Evolutionary conservation across 2,329 filamentous ascomycete genomes (phyloP).

Genomic region (Verticillium nonalfalfae): DNA sequence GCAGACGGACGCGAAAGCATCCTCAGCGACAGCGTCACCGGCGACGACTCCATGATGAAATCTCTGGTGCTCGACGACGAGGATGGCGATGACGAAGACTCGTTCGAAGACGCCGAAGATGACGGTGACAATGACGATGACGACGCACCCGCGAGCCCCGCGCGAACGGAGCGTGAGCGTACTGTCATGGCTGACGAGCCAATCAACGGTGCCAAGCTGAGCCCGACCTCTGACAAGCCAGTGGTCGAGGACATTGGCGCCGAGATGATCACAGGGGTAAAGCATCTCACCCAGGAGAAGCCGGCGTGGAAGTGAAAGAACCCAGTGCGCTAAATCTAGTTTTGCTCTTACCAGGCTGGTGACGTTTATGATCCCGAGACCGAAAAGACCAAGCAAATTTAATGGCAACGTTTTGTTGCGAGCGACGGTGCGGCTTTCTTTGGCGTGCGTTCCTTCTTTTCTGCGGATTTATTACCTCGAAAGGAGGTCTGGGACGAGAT

Average conservation of each 20-base stretch:
- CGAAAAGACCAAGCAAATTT: background rate
- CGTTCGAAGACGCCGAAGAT: conserved; percentile 24
- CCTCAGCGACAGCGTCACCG: conserved; percentile 30
- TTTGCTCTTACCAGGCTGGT: background rate
- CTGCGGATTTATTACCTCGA: background rate
- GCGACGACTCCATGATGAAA: conserved; percentile 28
- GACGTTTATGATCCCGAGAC: background rate
- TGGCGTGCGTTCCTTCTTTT: conserved; percentile 1
- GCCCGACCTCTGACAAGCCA: conserved; percentile 9
- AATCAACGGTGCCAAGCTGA: background rate
- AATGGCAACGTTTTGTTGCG: background rate
- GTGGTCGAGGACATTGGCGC: conserved; percentile 42
- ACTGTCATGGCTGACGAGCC: conserved; percentile 8
- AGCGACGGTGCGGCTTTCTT: conserved; percentile 6
- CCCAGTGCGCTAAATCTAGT: conserved; percentile 9
- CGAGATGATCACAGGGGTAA: conserved; percentile 54
- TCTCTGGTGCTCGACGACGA: conserved; percentile 29
- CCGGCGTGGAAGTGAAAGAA: conserved; percentile 18
- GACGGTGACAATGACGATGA: conserved; percentile 34
- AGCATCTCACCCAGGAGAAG: conserved; percentile 42
- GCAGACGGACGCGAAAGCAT: conserved; percentile 35
- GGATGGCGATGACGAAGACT: conserved; percentile 23
- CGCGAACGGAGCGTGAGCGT: conserved; percentile 6
- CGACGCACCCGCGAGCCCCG: conserved; percentile 6
- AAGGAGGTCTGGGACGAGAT: background rate